These are phyloP conservation scores for Cystofilobasidium macerans DNA, from an alignment of 768 basidiomycete genomes.

Conservation along the genomic window DNA sequence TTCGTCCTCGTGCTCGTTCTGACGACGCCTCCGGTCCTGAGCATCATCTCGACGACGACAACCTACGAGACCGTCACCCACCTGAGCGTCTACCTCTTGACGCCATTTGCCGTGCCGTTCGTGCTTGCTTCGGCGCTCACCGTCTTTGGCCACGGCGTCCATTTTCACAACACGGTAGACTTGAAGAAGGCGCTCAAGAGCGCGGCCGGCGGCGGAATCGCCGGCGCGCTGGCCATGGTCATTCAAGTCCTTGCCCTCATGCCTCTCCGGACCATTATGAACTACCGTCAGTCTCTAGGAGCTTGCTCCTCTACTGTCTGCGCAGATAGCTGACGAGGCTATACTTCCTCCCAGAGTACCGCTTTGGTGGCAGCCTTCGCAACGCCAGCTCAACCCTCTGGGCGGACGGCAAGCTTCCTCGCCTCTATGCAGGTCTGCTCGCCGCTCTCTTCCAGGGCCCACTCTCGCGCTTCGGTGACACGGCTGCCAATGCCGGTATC, in stretches of 20 bases:
- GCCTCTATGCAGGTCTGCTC: slow-evolving; percentile 76
- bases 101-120: slow-evolving; percentile 20
- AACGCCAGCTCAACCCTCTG: slow-evolving; percentile 58
- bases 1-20: slow-evolving; percentile 11
- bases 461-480: slow-evolving; percentile 73
- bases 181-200: slow-evolving; percentile 59
- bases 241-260: slow-evolving; percentile 83
- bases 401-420: slow-evolving; percentile 62
- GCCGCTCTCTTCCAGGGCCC: slow-evolving; percentile 57
- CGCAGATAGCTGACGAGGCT: not conserved
- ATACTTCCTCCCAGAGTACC: slow-evolving; percentile 21
- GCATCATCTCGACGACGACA: not conserved
- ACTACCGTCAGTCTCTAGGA: slow-evolving; percentile 65
- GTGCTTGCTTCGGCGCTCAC: slow-evolving; percentile 19
- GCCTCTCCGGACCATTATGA: slow-evolving; percentile 84
- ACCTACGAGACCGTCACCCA: slow-evolving; percentile 17
- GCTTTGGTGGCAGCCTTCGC: slow-evolving; percentile 64
- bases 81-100: slow-evolving; percentile 11
- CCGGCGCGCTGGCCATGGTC: slow-evolving; percentile 84
- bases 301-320: not conserved
- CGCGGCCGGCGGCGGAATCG: slow-evolving; percentile 80
- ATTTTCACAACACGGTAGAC: slow-evolving; percentile 55
- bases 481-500: slow-evolving; percentile 85
- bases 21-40: slow-evolving; percentile 16
- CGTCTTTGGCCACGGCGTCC: slow-evolving; percentile 18